These are phyloP conservation scores for Vigna mungo DNA, from an alignment of 306 rosid species.

Conservation along the genomic window DNA sequence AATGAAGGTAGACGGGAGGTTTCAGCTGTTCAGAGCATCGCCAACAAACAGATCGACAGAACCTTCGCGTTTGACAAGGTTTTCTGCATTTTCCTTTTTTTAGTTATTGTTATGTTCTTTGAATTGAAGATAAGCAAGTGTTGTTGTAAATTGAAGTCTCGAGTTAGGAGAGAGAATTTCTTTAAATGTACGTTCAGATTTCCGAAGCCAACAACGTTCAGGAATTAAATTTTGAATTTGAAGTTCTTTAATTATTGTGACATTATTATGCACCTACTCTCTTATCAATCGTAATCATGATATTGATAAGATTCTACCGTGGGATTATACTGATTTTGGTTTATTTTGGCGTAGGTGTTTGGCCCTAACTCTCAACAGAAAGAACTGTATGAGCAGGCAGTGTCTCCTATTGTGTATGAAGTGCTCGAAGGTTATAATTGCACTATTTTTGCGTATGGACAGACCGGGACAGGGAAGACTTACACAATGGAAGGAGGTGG, in stretches of 20 bases:
- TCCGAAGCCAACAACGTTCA: slow-evolving; percentile 15
- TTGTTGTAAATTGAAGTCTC: slow-evolving; percentile 1
- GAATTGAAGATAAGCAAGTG: not conserved
- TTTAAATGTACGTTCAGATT: slow-evolving; percentile 27
- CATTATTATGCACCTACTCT: slow-evolving; percentile 12
- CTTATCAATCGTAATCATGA: slow-evolving; percentile 17
- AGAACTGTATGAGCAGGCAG: slow-evolving; percentile 94
- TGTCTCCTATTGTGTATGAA: slow-evolving; percentile 93
- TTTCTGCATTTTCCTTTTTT: not conserved
- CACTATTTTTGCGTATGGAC: slow-evolving; percentile 98
- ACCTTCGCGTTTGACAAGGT: slow-evolving; percentile 96
- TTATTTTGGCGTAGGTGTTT: slow-evolving; percentile 69
- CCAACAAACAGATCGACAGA: slow-evolving; percentile 99
- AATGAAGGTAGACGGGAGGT: slow-evolving; percentile 84
- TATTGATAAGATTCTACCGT: slow-evolving; percentile 7
- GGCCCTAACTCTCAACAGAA: slow-evolving; percentile 94
- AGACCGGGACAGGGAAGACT: slow-evolving; percentile 98
- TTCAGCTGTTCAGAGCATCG: slow-evolving; percentile 86
- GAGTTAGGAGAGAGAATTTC: slow-evolving; percentile 25
- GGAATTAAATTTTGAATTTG: slow-evolving; percentile 33
- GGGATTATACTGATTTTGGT: slow-evolving; percentile 45
- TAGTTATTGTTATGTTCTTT: too few species aligned
- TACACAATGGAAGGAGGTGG: slow-evolving; percentile 99
- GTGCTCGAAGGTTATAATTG: slow-evolving; percentile 99
- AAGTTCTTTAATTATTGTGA: slow-evolving; percentile 24